Percentiles rank a stretch among this genome's conserved stretches.
Conservation (phyloP, 192 early-diverging fungal species). For the Mortierella hygrophila region DNA sequence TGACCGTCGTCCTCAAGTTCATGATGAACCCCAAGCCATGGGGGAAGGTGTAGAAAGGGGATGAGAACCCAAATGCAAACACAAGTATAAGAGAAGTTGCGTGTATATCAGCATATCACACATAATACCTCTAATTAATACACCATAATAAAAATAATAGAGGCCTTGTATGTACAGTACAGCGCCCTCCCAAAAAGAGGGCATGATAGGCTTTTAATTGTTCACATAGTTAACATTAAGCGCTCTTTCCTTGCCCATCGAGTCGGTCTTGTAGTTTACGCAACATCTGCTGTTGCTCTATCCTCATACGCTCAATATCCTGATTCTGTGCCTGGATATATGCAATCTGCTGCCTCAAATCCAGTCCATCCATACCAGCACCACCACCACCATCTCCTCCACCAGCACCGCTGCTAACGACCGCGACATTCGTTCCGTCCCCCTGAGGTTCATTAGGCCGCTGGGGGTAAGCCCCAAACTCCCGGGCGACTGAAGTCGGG, state of each 20-base stretch:
- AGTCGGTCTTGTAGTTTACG: background rate
- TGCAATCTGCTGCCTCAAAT: background rate
- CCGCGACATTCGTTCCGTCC: background rate
- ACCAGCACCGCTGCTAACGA: background rate
- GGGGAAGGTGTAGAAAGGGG: slow-evolving; percentile 24
- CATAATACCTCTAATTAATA: background rate
- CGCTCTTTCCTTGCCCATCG: background rate
- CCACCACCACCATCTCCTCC: too few species aligned
- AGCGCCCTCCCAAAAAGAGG: too few species aligned
- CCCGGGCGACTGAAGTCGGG: background rate
- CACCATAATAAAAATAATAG: too few species aligned
- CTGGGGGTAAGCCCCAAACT: background rate
- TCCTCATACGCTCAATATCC: background rate
- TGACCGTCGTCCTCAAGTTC: slow-evolving; percentile 33
- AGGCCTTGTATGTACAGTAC: too few species aligned
- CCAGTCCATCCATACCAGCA: background rate
- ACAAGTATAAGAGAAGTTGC: background rate
- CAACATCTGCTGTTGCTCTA: background rate
- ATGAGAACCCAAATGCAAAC: background rate
- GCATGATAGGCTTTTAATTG: too few species aligned
- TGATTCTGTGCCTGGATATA: background rate
- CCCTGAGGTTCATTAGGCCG: background rate
- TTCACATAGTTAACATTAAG: too few species aligned
- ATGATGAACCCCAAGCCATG: slow-evolving; percentile 39
- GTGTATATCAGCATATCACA: background rate